A percentile compares a stretch with the other conserved stretches of the same genome.
Conservation (phyloP, 1,284 basidiomycete genomes). For the Trametes polyzona region DNA sequence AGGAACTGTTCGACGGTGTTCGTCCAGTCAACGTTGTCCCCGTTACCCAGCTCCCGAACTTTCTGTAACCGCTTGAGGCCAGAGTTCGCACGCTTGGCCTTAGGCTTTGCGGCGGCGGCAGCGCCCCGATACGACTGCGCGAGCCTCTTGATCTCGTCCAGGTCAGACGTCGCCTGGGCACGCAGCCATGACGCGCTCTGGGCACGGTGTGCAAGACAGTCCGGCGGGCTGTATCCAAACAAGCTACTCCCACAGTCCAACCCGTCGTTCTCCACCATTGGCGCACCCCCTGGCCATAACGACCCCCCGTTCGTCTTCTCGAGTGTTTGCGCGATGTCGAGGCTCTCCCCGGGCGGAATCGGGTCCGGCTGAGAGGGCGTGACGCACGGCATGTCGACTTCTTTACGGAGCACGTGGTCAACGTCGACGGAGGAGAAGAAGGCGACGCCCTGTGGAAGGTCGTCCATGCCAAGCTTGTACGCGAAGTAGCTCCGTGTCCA, state of each 20-base stretch:
- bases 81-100: conserved; percentile 7
- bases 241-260: conserved; percentile 30
- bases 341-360: conserved; percentile 85
- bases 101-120: conserved; percentile 12
- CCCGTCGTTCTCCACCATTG: conserved; percentile 47
- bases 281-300: conserved; percentile 56
- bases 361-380: conserved; percentile 90
- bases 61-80: conserved; percentile 25
- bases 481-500: conserved; percentile 96
- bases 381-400: conserved; percentile 94
- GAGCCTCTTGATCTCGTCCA: conserved; percentile 68
- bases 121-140: conserved; percentile 53
- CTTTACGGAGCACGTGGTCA: conserved; percentile 91
- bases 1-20: conserved; percentile 29
- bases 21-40: conserved; percentile 30
- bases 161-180: conserved; percentile 73
- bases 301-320: conserved; percentile 69
- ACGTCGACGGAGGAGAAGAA: conserved; percentile 98
- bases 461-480: conserved; percentile 92
- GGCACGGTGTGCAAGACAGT: conserved; percentile 69
- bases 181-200: conserved; percentile 63
- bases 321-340: conserved; percentile 76
- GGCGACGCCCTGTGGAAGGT: conserved; percentile 91
- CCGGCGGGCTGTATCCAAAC: conserved; percentile 53
- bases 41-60: conserved; percentile 26